Base-by-base conservation (phyloP, 768 basidiomycete species). In the Russula brevipes region DNA sequence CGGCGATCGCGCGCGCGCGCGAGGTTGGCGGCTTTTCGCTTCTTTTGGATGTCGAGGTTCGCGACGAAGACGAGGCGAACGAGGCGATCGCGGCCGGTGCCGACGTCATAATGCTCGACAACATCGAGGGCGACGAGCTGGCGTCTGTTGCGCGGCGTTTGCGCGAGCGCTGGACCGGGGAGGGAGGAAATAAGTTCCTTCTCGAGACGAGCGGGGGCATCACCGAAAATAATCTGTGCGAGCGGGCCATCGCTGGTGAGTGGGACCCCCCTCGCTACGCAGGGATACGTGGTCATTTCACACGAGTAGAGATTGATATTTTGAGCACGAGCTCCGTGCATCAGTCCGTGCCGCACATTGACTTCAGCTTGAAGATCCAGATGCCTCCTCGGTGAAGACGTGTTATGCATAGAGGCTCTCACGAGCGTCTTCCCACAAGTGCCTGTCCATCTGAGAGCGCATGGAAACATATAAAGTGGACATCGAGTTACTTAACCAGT, bases 321-420 rank as follows among this genome's bases (percentile, higher is more conserved):
- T 69, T 97, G 74, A 90, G 94, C 76, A 94, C 92, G 45, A 94
- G 91, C 64, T 83, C 80, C 9, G 90, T 94, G 31, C 94, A 95
- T 69, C 92, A 98, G 74, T 91, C 89, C 1, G 91, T 91, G 31
- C 91, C 85, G 68, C 94, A 97, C 71, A 87, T 98, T 65, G 97
- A 98, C 73, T 98, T 95, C 74, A 96, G 94, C 70, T 80, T 98
- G 70, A 98, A 98, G 82, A 88, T 98, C 65, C 94, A 95, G 75
- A 81, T 81, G 68, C 81, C 83, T 10, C 55, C 50, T 3, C 49
- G 5, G 4, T 49, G 51, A 44, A 49, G 12, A 30, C 16, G 33
- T 42, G 30, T 24, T 9, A 58, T 14, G 17, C 17, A 31, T 45
- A 33, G 7, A 24, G 19, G 36, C 35, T 31, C 24, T 14, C 6